Evolutionary conservation across 2,329 filamentous ascomycete genomes (phyloP).

Genomic region (Pezicula radicicola): DNA sequence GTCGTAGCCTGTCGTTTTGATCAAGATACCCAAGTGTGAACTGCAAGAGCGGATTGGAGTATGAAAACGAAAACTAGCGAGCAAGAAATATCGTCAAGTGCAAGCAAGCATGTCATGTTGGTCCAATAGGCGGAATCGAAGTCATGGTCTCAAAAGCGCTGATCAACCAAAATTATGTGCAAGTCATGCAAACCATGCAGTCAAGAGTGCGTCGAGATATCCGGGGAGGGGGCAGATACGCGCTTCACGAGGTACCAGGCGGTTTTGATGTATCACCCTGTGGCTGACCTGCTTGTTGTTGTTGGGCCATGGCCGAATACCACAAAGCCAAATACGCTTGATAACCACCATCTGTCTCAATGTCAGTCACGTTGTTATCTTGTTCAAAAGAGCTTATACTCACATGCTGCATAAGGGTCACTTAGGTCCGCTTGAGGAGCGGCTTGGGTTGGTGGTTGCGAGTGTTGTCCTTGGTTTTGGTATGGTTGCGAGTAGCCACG

Average conservation of each 20-base stretch:
- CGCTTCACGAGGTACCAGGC: conserved; percentile 33
- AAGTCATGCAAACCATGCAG: conserved; percentile 29
- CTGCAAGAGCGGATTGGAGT: conserved; percentile 13
- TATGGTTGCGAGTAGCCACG: conserved; percentile 47
- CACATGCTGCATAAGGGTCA: conserved; percentile 75
- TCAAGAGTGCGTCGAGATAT: conserved; percentile 24
- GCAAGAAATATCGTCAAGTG: conserved; percentile 22
- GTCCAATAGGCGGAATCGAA: conserved; percentile 24
- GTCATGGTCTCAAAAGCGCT: conserved; percentile 29
- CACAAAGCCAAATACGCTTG: conserved; percentile 76
- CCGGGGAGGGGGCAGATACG: conserved; percentile 17
- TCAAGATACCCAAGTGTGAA: conserved; percentile 2
- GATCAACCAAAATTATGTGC: conserved; percentile 22
- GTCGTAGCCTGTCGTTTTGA: conserved; percentile 10
- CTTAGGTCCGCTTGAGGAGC: conserved; percentile 45
- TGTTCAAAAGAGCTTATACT: conserved; percentile 28
- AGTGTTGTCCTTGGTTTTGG: conserved; percentile 36
- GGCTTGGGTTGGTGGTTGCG: conserved; percentile 38
- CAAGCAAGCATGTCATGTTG: conserved; percentile 29
- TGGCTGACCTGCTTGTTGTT: conserved; percentile 35
- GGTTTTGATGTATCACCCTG: conserved; percentile 35
- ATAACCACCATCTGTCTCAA: conserved; percentile 67
- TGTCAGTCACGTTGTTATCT: conserved; percentile 22
- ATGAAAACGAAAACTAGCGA: conserved; percentile 17
- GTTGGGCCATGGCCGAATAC: conserved; percentile 67